These are phyloP conservation scores for Zygotorulaspora danielsina DNA, from an alignment of 805 yeast genomes.

Conservation along the genomic window DNA sequence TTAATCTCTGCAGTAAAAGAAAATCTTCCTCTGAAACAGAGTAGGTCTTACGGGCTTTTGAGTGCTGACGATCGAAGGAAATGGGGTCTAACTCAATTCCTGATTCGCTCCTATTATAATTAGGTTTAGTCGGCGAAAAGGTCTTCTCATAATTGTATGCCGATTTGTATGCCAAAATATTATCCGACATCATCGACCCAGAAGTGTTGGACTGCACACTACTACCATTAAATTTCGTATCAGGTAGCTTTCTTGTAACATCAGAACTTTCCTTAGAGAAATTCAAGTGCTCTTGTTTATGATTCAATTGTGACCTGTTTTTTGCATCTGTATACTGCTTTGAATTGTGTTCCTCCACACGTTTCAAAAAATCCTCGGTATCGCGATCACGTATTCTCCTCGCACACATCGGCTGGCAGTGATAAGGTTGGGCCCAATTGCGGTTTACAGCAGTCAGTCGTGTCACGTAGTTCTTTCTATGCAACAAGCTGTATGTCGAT, in stretches of 20 bases:
- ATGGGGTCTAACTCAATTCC: constrained; percentile 5
- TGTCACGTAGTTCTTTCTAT: too few relatives aligned
- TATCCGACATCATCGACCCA: neutral
- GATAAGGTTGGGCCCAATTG: neutral
- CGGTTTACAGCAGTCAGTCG: neutral
- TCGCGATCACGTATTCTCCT: constrained; percentile 15
- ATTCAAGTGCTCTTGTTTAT: constrained; percentile 5
- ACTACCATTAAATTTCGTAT: constrained; percentile 6
- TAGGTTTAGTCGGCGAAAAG: constrained; percentile 25
- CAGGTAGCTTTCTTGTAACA: constrained; percentile 18
- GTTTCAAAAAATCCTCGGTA: constrained; percentile 24
- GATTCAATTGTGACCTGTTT: constrained; percentile 1
- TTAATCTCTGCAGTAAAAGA: constrained; percentile 23
- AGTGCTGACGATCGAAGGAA: neutral
- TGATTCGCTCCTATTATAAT: constrained; percentile 7
- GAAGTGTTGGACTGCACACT: neutral
- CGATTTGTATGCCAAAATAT: constrained; percentile 25
- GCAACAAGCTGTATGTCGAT: too few relatives aligned
- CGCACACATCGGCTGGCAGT: neutral
- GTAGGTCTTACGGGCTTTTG: constrained; percentile 11
- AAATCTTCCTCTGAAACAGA: constrained; percentile 32
- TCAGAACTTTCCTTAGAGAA: constrained; percentile 17
- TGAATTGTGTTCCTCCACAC: constrained; percentile 29
- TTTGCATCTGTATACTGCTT: constrained; percentile 4
- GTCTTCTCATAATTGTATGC: constrained; percentile 34